Evolutionary conservation across 805 yeast genomes (phyloP), one percentile per base, ranked within the genome.

Genomic region (Jamesozyma gamospora): DNA sequence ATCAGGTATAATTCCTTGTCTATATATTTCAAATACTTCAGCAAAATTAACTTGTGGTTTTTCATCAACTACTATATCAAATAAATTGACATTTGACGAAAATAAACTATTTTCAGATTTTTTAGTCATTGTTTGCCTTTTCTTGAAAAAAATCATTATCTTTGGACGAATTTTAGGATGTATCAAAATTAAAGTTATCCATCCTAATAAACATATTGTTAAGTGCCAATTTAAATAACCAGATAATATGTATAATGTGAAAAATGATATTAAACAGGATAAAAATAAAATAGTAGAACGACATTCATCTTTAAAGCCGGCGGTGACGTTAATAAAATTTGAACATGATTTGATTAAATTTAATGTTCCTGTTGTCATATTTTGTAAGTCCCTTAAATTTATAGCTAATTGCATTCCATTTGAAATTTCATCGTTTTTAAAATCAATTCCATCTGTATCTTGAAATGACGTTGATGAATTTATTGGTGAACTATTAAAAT

Each of bases 11-110:
- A 75, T 59, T 29, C 82, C 82, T 48, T 71, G 80, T 33, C 71
- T 67, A 54, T 82, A 82, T 18, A 87, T 67, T 57, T 87, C 95
- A 56, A 70, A 88, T 1, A 88, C 66, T 52, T 87, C 94, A 7
- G 84, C 87, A n/a, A 63, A 56, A 33, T 75, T 65, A 0, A 63
- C 56, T 35, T 77, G 78, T 0, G 86, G 80, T 0, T 71, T 63
- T 41, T 79, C 86, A 53, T 84, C 94, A 18, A 79, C 70, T n/a
- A 83, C 64, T 8, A 87, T 74, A 44, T 37, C 38, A 28, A 26
- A 27, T 19, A 21, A 21, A 29, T 29, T n/a, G 4, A n/a, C 17
- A 14, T 14, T 17, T 32, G 24, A 28, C 12, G 17, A 13, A 13
- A 10, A 15, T n/a, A 9, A 4, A 29, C n/a, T 16, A 5, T 29